Evolutionary conservation across 805 yeast genomes (phyloP).

Genomic region (Yarrowia keelungensis): DNA sequence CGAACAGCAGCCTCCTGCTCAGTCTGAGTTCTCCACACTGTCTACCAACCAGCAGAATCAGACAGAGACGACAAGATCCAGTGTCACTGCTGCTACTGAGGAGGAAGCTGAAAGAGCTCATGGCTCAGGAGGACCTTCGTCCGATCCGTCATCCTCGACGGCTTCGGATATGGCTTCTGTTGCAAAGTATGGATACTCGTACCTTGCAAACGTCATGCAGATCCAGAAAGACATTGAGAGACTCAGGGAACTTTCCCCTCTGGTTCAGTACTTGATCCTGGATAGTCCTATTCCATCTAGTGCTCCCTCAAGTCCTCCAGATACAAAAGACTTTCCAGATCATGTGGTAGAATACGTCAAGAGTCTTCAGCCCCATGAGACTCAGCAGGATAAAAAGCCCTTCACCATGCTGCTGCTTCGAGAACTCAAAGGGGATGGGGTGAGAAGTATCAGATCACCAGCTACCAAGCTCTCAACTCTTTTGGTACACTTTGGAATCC

Average conservation of each 20-base stretch:
- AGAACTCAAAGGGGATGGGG: constrained; percentile 28
- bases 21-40: background rate
- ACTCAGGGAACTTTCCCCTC: constrained; percentile 16
- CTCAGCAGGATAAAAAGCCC: background rate
- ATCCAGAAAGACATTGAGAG: constrained; percentile 6
- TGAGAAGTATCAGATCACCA: constrained; percentile 16
- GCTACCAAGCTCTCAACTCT: constrained; percentile 9
- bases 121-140: background rate
- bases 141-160: background rate
- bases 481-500: constrained; percentile 20
- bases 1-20: background rate
- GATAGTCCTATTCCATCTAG: constrained; percentile 7
- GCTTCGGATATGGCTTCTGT: background rate
- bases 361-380: background rate
- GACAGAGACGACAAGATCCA: background rate
- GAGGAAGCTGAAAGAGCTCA: background rate
- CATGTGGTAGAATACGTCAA: constrained; percentile 11
- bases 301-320: constrained; percentile 2
- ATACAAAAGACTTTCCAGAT: background rate
- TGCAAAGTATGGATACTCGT: background rate
- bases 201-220: background rate
- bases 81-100: background rate
- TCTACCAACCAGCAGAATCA: background rate
- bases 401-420: constrained; percentile 6
- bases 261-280: constrained; percentile 16